Percentiles rank a stretch among this genome's conserved stretches.
Conservation (phyloP, 1,139 yeast species). For the Fermentozyma sake region DNA sequence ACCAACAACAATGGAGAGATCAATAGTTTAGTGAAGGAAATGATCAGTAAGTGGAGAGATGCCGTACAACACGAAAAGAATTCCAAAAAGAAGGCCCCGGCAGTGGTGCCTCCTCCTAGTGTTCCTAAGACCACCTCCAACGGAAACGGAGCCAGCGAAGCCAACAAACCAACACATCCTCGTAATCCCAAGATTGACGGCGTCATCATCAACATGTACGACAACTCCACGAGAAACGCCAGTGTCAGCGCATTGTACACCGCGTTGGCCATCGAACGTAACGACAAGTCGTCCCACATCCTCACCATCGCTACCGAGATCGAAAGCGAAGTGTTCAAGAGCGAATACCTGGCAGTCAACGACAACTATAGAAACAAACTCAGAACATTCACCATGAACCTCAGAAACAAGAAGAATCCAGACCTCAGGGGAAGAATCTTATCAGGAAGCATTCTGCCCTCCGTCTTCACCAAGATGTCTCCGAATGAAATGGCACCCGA, state of each 20-base stretch:
- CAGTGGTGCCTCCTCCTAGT: conserved; percentile 8
- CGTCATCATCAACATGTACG: conserved; percentile 62
- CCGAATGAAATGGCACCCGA: conserved; percentile 97
- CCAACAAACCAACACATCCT: no score
- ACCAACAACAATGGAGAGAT: conserved; percentile 65
- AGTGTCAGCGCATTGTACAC: conserved; percentile 82
- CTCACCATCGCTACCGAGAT: conserved; percentile 64
- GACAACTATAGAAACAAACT: conserved; percentile 73
- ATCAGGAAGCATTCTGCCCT: conserved; percentile 59
- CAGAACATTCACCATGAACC: conserved; percentile 77
- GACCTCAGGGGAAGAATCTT: conserved; percentile 70
- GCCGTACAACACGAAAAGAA: conserved; percentile 75
- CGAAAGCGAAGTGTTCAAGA: conserved; percentile 63
- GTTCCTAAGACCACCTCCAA: conserved; percentile 17
- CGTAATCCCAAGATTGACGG: conserved; percentile 83
- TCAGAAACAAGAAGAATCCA: conserved; percentile 86
- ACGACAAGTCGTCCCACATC: conserved; percentile 48
- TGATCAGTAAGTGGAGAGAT: conserved; percentile 88
- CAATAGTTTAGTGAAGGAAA: conserved; percentile 66
- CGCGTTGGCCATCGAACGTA: conserved; percentile 80
- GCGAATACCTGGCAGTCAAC: conserved; percentile 51
- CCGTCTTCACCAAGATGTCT: conserved; percentile 68
- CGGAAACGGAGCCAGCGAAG: conserved; percentile 33
- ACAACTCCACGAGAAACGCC: conserved; percentile 76
- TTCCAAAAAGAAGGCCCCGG: conserved; percentile 23